Evolutionary conservation across 768 basidiomycete species (phyloP), one percentile per base, ranked within the genome.

Genomic region (Dioszegia hungarica): DNA sequence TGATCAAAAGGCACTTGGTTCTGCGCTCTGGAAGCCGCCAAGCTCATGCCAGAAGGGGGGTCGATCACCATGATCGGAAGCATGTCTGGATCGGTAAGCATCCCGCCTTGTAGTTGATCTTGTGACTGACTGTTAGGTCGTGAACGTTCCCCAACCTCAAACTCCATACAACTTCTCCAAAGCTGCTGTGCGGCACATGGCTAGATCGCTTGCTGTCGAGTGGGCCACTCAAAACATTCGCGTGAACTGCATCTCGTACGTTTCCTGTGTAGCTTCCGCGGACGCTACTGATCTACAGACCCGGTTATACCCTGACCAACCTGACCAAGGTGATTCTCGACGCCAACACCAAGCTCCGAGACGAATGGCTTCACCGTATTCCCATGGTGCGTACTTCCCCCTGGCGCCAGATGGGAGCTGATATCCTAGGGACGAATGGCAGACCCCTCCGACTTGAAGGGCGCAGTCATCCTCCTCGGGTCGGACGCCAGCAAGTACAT

Each of bases 11-110:
- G 75, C 20, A 84, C 85, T 14, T 93, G 89, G 79, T 94, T 87
- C 79, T 94, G 91, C n/a, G 94, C 94, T 10, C 86, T 94, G 25
- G 92, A 97, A 77, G 93, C 89, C 1, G 93, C 92, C 43, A 86
- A 86, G 63, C 80, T 83, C 77, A 97, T 97, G 94, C 87, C 93
- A 60, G 80, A 83, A 15, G 90, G 91, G 0, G 86, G 85, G 54
- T 66, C 69, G 8, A 88, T 97, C 68, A 83, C 90, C 54, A 81
- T 98, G 53, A 84, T 98, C 56, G 84, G 87, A 5, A 89, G 87
- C 67, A 95, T 97, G 90, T 89, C 87, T 70, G 90, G 90, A 34
- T 85, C 83, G 72, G 90, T 91, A 67, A 70, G 84, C 77, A 14
- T 17, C 6, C 29, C 20, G 28, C 19, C 17, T 28, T 10, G 6